Conservation (phyloP, 495 filamentous ascomycete species). For the Usnea hakonensis region DNA sequence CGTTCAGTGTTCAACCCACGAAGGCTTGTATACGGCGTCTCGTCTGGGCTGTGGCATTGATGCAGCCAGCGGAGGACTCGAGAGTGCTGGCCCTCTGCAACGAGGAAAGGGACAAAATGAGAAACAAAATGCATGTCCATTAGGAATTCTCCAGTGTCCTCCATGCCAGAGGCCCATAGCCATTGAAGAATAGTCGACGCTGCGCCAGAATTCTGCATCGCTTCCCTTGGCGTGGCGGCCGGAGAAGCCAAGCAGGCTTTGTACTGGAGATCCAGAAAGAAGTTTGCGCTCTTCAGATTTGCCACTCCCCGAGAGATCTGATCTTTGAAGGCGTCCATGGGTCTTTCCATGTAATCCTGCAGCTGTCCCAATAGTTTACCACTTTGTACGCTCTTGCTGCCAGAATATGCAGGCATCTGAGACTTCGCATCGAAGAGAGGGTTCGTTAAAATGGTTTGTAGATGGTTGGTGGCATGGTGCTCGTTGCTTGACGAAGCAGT, state of each 20-base stretch:
- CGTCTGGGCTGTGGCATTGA: neutral
- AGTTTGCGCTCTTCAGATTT: constrained; percentile 16
- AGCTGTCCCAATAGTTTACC: constrained; percentile 31
- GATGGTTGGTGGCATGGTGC: constrained; percentile 46
- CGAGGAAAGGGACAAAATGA: constrained; percentile 38
- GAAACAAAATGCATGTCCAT: constrained; percentile 26
- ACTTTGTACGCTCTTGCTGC: constrained; percentile 12
- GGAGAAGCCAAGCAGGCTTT: constrained; percentile 26
- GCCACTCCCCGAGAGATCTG: constrained; percentile 32
- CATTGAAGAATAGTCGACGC: constrained; percentile 41
- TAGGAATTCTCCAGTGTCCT: constrained; percentile 33
- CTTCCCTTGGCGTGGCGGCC: constrained; percentile 22
- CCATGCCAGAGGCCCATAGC: constrained; percentile 43
- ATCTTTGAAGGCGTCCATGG: constrained; percentile 37
- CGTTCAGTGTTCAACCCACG: neutral
- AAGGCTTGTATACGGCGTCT: neutral
- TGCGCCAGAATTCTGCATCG: constrained; percentile 34
- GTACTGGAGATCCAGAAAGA: constrained; percentile 29
- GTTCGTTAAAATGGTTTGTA: constrained; percentile 62
- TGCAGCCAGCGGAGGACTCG: constrained; percentile 38
- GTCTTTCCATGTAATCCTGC: constrained; percentile 33
- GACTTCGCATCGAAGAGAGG: constrained; percentile 45
- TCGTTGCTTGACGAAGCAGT: constrained; percentile 24
- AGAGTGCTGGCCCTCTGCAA: constrained; percentile 42
- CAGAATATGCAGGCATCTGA: neutral